Evolutionary conservation across 306 rosid species (phyloP), one percentile per base, ranked within the genome.

Genomic region (Cucumis cinereus): DNA sequence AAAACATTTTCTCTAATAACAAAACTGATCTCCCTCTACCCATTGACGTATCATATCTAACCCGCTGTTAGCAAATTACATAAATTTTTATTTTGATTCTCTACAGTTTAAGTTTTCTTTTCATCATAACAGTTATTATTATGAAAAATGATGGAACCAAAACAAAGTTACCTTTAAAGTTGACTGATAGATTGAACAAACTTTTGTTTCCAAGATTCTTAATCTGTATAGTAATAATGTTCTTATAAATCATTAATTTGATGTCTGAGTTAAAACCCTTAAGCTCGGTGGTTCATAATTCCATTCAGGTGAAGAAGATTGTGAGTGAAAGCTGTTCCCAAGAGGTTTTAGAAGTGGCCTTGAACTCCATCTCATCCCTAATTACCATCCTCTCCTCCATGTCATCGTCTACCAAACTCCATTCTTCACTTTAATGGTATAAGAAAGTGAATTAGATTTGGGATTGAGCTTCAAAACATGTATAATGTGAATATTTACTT

Each of bases 251-350:
- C 36, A 43, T 22, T 41, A 7, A 6, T 40, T 45, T 43, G 55
- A 69, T 43, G 7, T 41, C 53, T 23, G 43, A 40, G 43, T 40
- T 40, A 8, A 7, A 7, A 26, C 30, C 43, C 10, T 40, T 40
- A 8, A 2, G 36, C 56, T 47, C 24, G 40, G 12, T 22, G 57
- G 36, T 13, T 17, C 14, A 14, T 70, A 54, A 54, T 24, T 6
- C 15, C 4, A 45, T 15, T 75, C 71, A 75, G 78, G 78, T 58
- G 78, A 75, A 59, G 78, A 75, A 24, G 70, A 59, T 59, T 15
- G 78, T 45, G 43, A 58, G 78, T 24, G 69, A 59, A 33, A 60
- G 78, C 68, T 57, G 70, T 75, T 75, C 78, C n/a, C 70, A 43
- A 59, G 78, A 75, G 62, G 78, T 75, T 23, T 58, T 75, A 40